A percentile compares a stretch with the other conserved stretches of the same genome.
These are phyloP conservation scores for Chloris gayana DNA, from an alignment of 176 grass and related monocot genomes.

Conservation along the genomic window DNA sequence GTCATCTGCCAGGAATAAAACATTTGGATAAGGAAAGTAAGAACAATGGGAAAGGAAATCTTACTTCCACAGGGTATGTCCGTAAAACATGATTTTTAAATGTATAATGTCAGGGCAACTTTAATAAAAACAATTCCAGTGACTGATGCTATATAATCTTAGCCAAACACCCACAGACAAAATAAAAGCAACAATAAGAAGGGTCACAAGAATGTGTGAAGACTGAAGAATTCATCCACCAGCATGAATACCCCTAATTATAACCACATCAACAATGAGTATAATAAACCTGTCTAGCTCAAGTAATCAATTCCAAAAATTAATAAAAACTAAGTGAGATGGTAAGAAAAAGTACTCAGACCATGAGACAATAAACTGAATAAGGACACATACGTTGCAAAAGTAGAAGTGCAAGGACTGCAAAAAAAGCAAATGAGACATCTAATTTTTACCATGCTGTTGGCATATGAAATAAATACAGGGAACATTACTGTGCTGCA, in stretches of 20 bases:
- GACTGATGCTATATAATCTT: conserved; percentile 10
- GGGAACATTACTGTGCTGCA: not conserved
- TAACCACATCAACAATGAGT: conserved; percentile 20
- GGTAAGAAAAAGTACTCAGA: not conserved
- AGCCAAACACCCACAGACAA: not conserved
- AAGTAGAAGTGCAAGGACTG: conserved; percentile 15
- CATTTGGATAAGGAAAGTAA: conserved; percentile 34
- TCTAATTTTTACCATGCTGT: conserved; percentile 3
- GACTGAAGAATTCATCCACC: not conserved
- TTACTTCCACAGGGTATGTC: not conserved
- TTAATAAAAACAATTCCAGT: conserved; percentile 9
- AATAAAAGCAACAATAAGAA: conserved; percentile 3
- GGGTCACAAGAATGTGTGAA: conserved; percentile 3
- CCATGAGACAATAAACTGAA: conserved; percentile 5
- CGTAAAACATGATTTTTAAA: conserved; percentile 27
- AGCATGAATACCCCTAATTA: not conserved
- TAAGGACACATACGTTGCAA: conserved; percentile 3
- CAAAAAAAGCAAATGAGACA: not conserved
- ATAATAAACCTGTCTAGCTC: not conserved
- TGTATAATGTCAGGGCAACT: conserved; percentile 15
- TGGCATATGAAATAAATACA: conserved; percentile 7
- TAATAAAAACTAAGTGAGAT: not conserved
- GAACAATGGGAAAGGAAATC: not conserved
- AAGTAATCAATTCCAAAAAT: not conserved
- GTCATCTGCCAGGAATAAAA: conserved; percentile 57